Base-by-base conservation (phyloP, 768 basidiomycete genomes). In the Hygrocybe punicea region DNA sequence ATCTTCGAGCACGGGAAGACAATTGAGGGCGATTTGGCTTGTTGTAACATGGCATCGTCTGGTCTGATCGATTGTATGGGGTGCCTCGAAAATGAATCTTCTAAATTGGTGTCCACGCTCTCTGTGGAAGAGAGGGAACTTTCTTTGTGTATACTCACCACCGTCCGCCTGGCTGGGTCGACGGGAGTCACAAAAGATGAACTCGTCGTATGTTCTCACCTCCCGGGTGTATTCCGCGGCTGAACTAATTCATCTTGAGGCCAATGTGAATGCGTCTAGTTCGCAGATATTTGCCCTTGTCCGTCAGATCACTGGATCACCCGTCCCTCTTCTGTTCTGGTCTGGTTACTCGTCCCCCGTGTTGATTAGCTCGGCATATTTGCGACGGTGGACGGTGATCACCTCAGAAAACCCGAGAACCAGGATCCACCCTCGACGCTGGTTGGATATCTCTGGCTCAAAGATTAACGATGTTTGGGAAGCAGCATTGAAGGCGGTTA, bases 401-500 rank as follows among this genome's bases (percentile, higher is more conserved):
- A 71, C 81, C 33, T 81, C 77, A n/a, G 71, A 78, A 60, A 66
- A 69, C 48, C 81, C 72, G 7, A 66, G 76, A 39, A 72, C 67
- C 46, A 71, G 81, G 60, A 60, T 84, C 14, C 78, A 84, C 53
- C 90, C 91, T 40, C 78, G 89, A 34, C 82, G 90, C 16, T 92
- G 90, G 91, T 70, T 89, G 39, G 87, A 90, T 66, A 80, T 90
- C 54, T 73, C 74, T n/a, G 91, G 91, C 3, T 62, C 63, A 14
- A 83, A 75, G 62, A 72, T 91, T 35, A 67, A 71, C 9, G 83
- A 85, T 56, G 78, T 81, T 36, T 93, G 91, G 91, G 78, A 82
- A 54, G 81, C 86, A n/a, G 89, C 84, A 7, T 65, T 86, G 45
- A 78, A 82, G 61, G 86, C 89, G 6, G 83, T 91, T 44, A 78